Conservation (phyloP, 2,329 filamentous ascomycete species). For the Pyricularia pennisetigena region DNA sequence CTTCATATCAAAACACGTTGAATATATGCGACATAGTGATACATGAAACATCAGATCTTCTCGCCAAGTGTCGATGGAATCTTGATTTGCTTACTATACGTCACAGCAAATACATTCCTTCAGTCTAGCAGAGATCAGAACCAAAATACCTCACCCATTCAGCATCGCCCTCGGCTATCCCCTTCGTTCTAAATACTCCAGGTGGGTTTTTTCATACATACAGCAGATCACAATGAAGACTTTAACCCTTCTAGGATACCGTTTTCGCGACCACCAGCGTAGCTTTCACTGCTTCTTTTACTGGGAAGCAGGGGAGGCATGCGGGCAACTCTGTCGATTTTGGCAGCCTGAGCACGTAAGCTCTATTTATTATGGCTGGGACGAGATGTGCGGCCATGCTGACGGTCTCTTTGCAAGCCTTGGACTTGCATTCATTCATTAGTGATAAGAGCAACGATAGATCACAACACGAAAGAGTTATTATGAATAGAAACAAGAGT, state of each 20-base stretch:
- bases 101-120: neutral
- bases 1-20: neutral
- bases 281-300: neutral
- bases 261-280: neutral
- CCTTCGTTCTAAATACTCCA: neutral
- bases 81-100: neutral
- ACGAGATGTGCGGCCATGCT: neutral
- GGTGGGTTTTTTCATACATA: neutral
- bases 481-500: neutral
- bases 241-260: neutral
- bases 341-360: neutral
- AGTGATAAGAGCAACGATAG: neutral
- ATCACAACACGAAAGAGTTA: neutral
- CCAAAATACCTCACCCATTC: neutral
- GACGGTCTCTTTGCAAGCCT: neutral
- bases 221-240: neutral
- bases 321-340: neutral
- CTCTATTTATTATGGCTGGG: too few relatives aligned
- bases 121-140: neutral
- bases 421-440: neutral
- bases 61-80: neutral
- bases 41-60: neutral
- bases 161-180: neutral
- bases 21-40: neutral
- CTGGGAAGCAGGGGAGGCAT: neutral